phyloP scores from a whole-genome alignment of 371 early-diverging fungal species.

The Basidiobolus meristosporus region DNA sequence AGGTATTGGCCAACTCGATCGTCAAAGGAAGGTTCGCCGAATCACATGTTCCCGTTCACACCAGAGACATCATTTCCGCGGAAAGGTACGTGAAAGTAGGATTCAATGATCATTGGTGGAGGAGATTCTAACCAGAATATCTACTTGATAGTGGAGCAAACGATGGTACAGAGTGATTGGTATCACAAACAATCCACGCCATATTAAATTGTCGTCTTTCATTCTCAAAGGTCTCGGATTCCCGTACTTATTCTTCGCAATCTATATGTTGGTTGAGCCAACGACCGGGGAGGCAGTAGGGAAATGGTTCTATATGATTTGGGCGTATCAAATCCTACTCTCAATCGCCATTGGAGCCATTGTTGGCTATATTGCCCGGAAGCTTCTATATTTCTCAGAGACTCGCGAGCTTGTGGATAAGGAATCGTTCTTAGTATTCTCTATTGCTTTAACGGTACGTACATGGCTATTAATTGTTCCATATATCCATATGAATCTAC shows the following conservation, averaged over 20 bases:
- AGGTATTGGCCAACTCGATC: constrained; percentile 77
- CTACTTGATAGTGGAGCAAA: constrained; percentile 47
- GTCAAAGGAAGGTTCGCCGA: constrained; percentile 91
- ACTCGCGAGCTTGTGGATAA: constrained; percentile 62
- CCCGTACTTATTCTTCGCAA: constrained; percentile 65
- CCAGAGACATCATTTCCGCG: constrained; percentile 66
- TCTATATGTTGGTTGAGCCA: constrained; percentile 38
- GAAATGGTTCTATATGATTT: constrained; percentile 45
- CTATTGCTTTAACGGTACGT: constrained; percentile 63
- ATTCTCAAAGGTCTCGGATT: constrained; percentile 37
- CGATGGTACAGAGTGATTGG: constrained; percentile 19
- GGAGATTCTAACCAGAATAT: not conserved
- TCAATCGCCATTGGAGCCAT: constrained; percentile 59
- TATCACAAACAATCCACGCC: not conserved
- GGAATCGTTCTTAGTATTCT: constrained; percentile 68
- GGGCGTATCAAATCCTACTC: constrained; percentile 53
- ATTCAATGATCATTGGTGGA: not conserved
- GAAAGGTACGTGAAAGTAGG: constrained; percentile 30
- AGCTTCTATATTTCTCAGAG: constrained; percentile 46
- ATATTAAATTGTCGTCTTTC: constrained; percentile 3
- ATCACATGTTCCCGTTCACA: constrained; percentile 53
- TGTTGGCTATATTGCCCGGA: constrained; percentile 54
- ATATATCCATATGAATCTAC: no score
- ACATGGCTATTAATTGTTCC: not conserved
- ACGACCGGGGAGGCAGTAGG: constrained; percentile 35